Percentiles rank a stretch among this genome's conserved stretches.
Conservation (phyloP, 768 basidiomycete genomes). For the Boletus pseudo-olivaceus region DNA sequence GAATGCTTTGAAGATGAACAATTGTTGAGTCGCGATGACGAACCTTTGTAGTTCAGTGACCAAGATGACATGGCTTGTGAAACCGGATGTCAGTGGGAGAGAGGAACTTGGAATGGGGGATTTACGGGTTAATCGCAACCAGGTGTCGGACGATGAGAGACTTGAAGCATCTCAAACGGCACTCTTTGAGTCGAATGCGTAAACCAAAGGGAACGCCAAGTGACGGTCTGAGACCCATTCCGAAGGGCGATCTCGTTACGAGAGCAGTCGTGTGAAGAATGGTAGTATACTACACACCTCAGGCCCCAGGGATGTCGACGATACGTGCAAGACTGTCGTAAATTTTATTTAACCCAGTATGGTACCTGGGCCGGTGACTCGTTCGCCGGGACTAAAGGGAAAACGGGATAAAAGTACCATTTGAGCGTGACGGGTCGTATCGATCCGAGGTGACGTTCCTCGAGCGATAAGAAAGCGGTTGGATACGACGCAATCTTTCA, state of each 20-base stretch:
- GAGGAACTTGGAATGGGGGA: not conserved
- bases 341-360: no score
- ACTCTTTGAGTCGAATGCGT: no score
- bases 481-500: not conserved
- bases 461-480: slow-evolving; percentile 20
- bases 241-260: no score
- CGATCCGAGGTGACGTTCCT: slow-evolving; percentile 23
- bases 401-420: slow-evolving; percentile 1
- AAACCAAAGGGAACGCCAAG: not conserved
- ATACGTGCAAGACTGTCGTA: no score
- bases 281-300: no score
- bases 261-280: no score
- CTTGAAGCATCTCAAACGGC: not conserved
- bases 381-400: not conserved
- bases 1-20: not conserved
- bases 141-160: not conserved
- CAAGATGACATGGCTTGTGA: slow-evolving; percentile 13
- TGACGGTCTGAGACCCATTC: no score
- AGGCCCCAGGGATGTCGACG: no score
- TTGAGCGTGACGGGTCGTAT: slow-evolving; percentile 12
- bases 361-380: no score
- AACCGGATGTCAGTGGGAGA: not conserved
- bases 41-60: slow-evolving; percentile 14
- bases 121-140: not conserved
- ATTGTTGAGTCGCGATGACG: not conserved